These are phyloP conservation scores for Penicillium coffeae DNA, from an alignment of 495 filamentous ascomycete genomes.

Conservation along the genomic window DNA sequence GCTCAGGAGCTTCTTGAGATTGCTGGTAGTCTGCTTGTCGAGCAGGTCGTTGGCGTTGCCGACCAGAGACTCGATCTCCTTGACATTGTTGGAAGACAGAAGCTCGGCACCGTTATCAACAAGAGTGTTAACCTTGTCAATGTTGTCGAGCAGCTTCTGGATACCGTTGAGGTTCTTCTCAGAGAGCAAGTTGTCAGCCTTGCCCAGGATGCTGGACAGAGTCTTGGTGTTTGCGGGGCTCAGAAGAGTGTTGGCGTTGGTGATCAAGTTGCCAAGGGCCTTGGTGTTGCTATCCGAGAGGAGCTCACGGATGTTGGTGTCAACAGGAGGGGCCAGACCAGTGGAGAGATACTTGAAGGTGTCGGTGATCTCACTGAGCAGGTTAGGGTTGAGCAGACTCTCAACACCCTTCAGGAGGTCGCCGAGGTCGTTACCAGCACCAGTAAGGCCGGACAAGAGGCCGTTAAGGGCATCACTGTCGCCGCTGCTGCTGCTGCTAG, in stretches of 20 bases:
- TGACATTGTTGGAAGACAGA: constrained; percentile 26
- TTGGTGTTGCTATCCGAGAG: constrained; percentile 24
- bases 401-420: constrained; percentile 15
- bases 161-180: constrained; percentile 37
- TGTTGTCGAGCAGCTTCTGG: constrained; percentile 33
- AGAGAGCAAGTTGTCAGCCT: constrained; percentile 27
- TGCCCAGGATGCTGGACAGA: constrained; percentile 27
- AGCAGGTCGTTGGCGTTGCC: constrained; percentile 35
- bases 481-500: not conserved
- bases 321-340: constrained; percentile 32
- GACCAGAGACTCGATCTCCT: constrained; percentile 34
- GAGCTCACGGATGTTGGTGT: constrained; percentile 39
- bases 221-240: constrained; percentile 32
- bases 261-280: constrained; percentile 21
- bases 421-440: constrained; percentile 2
- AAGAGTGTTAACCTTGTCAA: constrained; percentile 35
- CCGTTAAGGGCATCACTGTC: not conserved
- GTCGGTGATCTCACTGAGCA: constrained; percentile 26
- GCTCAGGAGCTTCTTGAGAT: constrained; percentile 32
- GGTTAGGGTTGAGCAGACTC: constrained; percentile 18
- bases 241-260: constrained; percentile 28
- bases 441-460: constrained; percentile 3
- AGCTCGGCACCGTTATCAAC: constrained; percentile 30
- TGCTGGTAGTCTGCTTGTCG: constrained; percentile 26
- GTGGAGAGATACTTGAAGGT: constrained; percentile 37